These are phyloP conservation scores for Xerocomus spinulosus DNA, from an alignment of 768 basidiomycete genomes.

Conservation along the genomic window DNA sequence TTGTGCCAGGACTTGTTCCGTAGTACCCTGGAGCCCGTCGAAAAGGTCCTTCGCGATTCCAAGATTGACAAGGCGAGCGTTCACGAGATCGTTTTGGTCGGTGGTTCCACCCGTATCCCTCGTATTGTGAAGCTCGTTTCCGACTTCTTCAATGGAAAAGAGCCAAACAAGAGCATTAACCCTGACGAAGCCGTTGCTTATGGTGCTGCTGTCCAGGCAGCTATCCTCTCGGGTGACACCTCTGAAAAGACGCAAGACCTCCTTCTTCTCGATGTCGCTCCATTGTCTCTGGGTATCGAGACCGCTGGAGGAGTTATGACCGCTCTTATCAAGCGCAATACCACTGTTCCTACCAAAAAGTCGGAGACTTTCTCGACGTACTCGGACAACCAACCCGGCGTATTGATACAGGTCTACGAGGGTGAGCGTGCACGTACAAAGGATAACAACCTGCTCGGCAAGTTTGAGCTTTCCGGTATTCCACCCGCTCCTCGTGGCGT, in stretches of 20 bases:
- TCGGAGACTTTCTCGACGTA: constrained; percentile 98
- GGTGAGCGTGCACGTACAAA: constrained; percentile 98
- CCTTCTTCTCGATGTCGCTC: constrained; percentile 90
- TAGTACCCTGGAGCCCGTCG: constrained; percentile 89
- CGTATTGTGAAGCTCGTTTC: constrained; percentile 96
- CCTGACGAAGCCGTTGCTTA: constrained; percentile 99
- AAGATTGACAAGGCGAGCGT: constrained; percentile 97
- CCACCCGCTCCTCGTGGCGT: constrained; percentile 97
- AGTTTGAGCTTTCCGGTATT: constrained; percentile 96
- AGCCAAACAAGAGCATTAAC: constrained; percentile 99
- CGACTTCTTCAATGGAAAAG: constrained; percentile 98
- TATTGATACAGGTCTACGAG: constrained; percentile 97
- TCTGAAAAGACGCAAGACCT: constrained; percentile 98
- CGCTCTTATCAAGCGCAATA: constrained; percentile 96
- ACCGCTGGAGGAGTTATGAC: constrained; percentile 99
- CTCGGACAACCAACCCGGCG: constrained; percentile 98
- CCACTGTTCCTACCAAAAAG: constrained; percentile 97
- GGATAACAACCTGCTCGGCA: constrained; percentile 98
- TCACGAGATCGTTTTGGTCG: constrained; percentile 96
- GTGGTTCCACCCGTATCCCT: constrained; percentile 98
- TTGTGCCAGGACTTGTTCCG: constrained; percentile 95
- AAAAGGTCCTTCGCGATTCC: constrained; percentile 96
- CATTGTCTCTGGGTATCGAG: constrained; percentile 91
- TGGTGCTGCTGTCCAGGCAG: constrained; percentile 97
- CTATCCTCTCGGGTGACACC: constrained; percentile 95